Evolutionary conservation across 805 yeast species (phyloP).

Genomic region (Nakazawaea laoshanensis): DNA sequence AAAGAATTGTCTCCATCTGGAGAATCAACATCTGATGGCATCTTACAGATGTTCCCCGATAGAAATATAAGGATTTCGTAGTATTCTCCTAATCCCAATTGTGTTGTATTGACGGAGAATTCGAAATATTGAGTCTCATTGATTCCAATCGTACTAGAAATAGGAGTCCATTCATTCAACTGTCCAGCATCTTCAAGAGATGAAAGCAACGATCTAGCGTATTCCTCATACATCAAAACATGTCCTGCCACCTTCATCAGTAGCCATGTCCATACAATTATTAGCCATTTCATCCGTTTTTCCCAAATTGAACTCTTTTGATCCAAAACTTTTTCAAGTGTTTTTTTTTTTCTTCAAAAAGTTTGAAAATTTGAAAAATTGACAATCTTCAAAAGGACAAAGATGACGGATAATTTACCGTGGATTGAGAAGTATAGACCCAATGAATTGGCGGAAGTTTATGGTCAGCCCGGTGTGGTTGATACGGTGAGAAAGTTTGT

Average conservation of each 20-base stretch:
- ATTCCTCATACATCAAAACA: too few relatives aligned
- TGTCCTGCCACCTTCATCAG: too few relatives aligned
- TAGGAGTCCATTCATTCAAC: conserved; percentile 17
- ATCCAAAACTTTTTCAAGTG: too few relatives aligned
- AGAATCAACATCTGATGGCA: conserved; percentile 15
- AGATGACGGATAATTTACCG: conserved; percentile 41
- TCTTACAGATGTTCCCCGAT: conserved; percentile 40
- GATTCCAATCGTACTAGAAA: conserved; percentile 20
- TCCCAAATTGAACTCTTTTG: too few relatives aligned
- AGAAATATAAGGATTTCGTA: conserved; percentile 40
- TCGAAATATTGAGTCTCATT: conserved; percentile 32
- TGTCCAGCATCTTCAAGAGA: conserved; percentile 7
- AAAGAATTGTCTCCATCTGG: conserved; percentile 15
- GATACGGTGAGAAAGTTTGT: conserved; percentile 81
- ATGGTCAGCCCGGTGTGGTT: conserved; percentile 86
- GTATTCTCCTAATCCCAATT: conserved; percentile 33
- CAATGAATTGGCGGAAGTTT: conserved; percentile 68
- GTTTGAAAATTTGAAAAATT: too few relatives aligned
- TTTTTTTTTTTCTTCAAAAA: too few relatives aligned
- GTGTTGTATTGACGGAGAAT: conserved; percentile 33
- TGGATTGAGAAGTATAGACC: conserved; percentile 98
- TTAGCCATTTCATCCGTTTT: too few relatives aligned
- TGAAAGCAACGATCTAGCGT: conserved; percentile 5
- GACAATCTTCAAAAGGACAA: neutral
- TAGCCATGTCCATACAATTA: too few relatives aligned